These are phyloP conservation scores for Neurospora pannonica DNA, from an alignment of 495 filamentous ascomycete genomes.

Conservation along the genomic window DNA sequence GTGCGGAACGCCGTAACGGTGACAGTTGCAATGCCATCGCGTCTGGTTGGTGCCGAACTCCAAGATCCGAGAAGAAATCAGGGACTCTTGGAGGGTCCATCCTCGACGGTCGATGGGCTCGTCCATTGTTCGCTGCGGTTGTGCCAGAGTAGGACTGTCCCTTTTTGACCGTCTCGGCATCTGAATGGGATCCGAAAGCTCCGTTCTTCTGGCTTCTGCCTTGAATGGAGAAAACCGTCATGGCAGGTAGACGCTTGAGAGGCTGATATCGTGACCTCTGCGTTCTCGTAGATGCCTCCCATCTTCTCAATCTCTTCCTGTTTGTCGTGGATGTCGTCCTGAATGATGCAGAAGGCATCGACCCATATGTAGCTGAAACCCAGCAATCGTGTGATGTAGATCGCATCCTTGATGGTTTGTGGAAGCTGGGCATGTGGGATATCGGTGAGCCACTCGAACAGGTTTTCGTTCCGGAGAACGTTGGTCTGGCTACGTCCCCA, in stretches of 20 bases:
- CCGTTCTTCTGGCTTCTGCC: background rate
- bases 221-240: background rate
- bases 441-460: background rate
- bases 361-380: background rate
- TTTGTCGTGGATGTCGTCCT: background rate
- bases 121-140: background rate
- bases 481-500: background rate
- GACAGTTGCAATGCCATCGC: background rate
- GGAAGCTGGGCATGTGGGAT: background rate
- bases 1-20: background rate
- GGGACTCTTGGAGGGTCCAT: background rate
- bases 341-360: slow-evolving; percentile 1
- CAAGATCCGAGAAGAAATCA: background rate
- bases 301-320: background rate
- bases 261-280: background rate
- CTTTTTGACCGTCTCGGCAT: background rate
- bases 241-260: background rate
- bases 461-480: background rate
- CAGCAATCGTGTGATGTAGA: background rate
- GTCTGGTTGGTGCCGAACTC: background rate
- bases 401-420: background rate
- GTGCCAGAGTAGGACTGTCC: background rate
- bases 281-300: background rate
- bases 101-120: background rate
- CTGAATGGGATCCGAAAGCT: background rate